Conservation (phyloP, 345 rosid genomes). For the Orychophragmus violaceus region DNA sequence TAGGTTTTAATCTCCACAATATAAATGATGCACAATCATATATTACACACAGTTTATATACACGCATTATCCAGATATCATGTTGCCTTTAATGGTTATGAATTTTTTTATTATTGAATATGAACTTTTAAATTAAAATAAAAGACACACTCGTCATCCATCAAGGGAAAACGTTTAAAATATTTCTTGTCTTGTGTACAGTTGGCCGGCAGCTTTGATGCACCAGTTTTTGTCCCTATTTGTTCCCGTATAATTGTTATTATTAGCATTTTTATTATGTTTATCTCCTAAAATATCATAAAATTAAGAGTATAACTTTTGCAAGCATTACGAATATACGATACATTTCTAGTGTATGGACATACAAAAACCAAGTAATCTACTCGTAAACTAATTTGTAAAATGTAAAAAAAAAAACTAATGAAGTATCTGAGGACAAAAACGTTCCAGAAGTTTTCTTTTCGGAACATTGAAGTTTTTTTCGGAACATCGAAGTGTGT, state of each 20-base stretch:
- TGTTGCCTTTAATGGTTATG: slow-evolving; percentile 1
- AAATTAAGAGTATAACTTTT: background rate
- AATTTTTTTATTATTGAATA: background rate
- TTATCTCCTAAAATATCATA: background rate
- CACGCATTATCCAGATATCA: slow-evolving; percentile 5
- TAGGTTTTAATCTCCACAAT: background rate
- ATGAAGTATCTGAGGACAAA: background rate
- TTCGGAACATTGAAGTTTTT: background rate
- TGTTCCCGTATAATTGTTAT: background rate
- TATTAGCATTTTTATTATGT: background rate
- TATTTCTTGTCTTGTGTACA: slow-evolving; percentile 13
- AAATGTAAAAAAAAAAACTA: no score
- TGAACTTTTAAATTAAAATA: background rate
- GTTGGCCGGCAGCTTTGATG: slow-evolving; percentile 27
- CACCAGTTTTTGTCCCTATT: slow-evolving; percentile 15
- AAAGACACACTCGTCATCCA: slow-evolving; percentile 13
- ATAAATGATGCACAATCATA: background rate
- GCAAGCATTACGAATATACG: background rate
- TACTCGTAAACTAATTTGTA: background rate
- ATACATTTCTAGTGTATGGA: background rate
- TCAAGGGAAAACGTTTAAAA: slow-evolving; percentile 21
- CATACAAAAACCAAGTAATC: background rate
- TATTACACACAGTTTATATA: background rate
- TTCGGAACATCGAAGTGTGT: background rate
- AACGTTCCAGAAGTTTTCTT: background rate